These are phyloP conservation scores for Penicillium sp. DNA, from an alignment of 2,329 filamentous ascomycete genomes.

Conservation along the genomic window DNA sequence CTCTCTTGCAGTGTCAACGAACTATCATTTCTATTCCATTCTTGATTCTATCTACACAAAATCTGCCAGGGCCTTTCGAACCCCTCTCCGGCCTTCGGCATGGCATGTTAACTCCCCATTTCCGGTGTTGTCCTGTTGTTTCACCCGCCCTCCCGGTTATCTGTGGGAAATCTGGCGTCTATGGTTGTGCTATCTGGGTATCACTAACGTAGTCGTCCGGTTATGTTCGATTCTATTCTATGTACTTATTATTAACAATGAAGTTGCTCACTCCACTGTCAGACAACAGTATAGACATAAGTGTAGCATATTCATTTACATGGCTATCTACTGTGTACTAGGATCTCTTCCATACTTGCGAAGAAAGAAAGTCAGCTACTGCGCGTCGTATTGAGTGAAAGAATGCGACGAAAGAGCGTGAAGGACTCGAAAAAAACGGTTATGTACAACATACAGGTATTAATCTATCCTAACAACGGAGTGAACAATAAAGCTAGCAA, in stretches of 20 bases:
- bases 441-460: slow-evolving; percentile 27
- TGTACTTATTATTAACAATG: slow-evolving; percentile 4
- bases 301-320: neutral
- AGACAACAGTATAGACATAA: neutral
- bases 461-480: slow-evolving; percentile 12
- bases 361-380: too few species aligned
- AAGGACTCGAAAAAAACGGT: slow-evolving; percentile 6
- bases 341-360: neutral
- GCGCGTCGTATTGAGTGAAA: neutral
- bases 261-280: neutral
- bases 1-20: slow-evolving; percentile 8
- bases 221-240: neutral
- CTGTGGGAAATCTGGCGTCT: slow-evolving; percentile 2
- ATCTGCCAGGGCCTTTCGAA: slow-evolving; percentile 1
- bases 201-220: neutral
- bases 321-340: neutral
- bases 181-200: neutral
- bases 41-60: slow-evolving; percentile 18
- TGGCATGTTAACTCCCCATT: slow-evolving; percentile 2
- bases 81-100: neutral
- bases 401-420: neutral
- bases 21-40: slow-evolving; percentile 10
- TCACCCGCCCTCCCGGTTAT: neutral
- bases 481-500: slow-evolving; percentile 20
- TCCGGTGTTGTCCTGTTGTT: slow-evolving; percentile 4